Evolutionary conservation across 164 flowering plant species (phyloP).

Genomic region (Berberis vulgaris): DNA sequence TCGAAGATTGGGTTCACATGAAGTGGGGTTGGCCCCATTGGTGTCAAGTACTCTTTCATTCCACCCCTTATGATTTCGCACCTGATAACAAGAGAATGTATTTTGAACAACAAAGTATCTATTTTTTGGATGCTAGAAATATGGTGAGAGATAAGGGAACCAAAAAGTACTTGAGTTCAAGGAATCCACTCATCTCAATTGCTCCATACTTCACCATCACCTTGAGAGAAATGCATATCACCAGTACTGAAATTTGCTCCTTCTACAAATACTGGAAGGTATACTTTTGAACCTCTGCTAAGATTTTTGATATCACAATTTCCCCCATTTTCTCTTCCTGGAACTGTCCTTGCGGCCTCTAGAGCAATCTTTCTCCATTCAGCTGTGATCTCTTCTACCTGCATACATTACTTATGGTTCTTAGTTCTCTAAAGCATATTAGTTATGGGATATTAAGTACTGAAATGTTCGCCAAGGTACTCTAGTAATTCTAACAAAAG

Average conservation of each 20-base stretch:
- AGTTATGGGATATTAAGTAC: too few relatives aligned
- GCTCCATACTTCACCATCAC: slow-evolving; percentile 96
- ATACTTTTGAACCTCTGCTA: slow-evolving; percentile 83
- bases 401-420: slow-evolving; percentile 6
- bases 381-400: slow-evolving; percentile 55
- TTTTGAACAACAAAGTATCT: too few relatives aligned
- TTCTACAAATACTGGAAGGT: slow-evolving; percentile 89
- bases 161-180: slow-evolving; percentile 72
- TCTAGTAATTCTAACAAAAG: too few relatives aligned
- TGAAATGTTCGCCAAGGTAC: too few relatives aligned
- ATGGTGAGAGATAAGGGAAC: neutral
- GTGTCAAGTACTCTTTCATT: slow-evolving; percentile 87
- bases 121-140: neutral
- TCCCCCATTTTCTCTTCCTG: slow-evolving; percentile 97
- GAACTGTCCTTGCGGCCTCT: slow-evolving; percentile 93
- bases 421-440: neutral
- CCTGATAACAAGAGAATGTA: slow-evolving; percentile 24
- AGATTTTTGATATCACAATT: slow-evolving; percentile 95
- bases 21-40: slow-evolving; percentile 93
- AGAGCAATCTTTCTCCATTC: slow-evolving; percentile 83
- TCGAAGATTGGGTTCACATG: slow-evolving; percentile 96
- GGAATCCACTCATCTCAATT: slow-evolving; percentile 95
- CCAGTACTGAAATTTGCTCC: slow-evolving; percentile 92
- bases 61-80: slow-evolving; percentile 87
- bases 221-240: slow-evolving; percentile 98